Conservation (phyloP, 345 rosid genomes). For the thale cress (Arabidopsis thaliana) region DNA sequence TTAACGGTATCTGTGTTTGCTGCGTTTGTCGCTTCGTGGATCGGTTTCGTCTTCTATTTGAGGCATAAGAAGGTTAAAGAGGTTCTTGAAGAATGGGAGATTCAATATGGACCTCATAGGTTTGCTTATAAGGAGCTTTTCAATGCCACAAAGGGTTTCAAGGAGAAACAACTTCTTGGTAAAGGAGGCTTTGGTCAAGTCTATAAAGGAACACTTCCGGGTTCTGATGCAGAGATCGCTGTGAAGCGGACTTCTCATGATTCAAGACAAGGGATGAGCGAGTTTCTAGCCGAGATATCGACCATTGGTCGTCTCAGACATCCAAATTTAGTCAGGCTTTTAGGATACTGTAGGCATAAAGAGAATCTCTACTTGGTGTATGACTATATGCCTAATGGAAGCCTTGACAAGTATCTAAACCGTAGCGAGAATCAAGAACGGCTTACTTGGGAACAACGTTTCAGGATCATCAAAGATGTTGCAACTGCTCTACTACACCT, state of each 20-base stretch:
- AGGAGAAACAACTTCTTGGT: conserved; percentile 55
- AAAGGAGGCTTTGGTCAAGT: conserved; percentile 64
- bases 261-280: conserved; percentile 61
- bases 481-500: conserved; percentile 48
- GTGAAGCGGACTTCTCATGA: conserved; percentile 62
- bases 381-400: conserved; percentile 62
- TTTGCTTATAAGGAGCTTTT: conserved; percentile 54
- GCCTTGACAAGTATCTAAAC: conserved; percentile 52
- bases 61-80: conserved; percentile 46
- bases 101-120: conserved; percentile 57
- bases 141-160: conserved; percentile 55
- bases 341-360: conserved; percentile 52
- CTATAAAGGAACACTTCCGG: conserved; percentile 57
- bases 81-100: conserved; percentile 61
- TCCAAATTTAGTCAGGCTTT: conserved; percentile 49
- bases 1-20: conserved; percentile 19
- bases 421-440: conserved; percentile 15
- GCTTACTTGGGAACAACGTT: conserved; percentile 55
- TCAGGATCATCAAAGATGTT: conserved; percentile 48
- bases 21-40: conserved; percentile 30
- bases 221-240: conserved; percentile 50
- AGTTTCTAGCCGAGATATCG: conserved; percentile 58
- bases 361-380: conserved; percentile 54
- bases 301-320: conserved; percentile 53
- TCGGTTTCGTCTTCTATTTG: conserved; percentile 35